Base-by-base conservation (phyloP, 495 filamentous ascomycete species). In the Hypoxylon trugodes region DNA sequence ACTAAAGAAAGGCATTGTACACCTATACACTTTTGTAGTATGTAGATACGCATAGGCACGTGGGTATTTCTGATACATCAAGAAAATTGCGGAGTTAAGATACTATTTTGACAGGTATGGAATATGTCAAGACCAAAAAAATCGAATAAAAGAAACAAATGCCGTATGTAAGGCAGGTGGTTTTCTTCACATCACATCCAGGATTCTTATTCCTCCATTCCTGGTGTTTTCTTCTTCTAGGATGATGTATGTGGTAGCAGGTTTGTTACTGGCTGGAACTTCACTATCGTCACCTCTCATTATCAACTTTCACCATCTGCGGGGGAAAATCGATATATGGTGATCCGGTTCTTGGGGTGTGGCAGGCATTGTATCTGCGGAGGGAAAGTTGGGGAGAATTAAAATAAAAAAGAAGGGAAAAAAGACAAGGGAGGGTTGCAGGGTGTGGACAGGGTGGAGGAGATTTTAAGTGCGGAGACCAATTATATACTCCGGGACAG, bases 401-500 rank as follows among this genome's bases (percentile, higher is more conserved):
- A 32, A 41, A 22, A 26, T 16, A 16, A 38, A 15, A 16, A 15
- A 15, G n/a, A 15, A 15, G 12, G 6, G 8, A 13, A 45, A 16
- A 25, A 53, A 1, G 36, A 15, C 28, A 28, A 12, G 15, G 16
- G 32, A 18, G 6, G 37, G 12, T 41, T 3, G 40, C 19, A 24
- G 22, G 24, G 42, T 16, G 15, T 25, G 6, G 3, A 4, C 10
- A 7, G 33, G 21, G 61, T 43, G 51, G 54, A 45, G 32, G 48
- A 51, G 12, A 15, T 61, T 58, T 32, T 30, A 41, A 40, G n/a
- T 60, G 63, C 63, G 63, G 63, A 66, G 56, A 66, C 63, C 63
- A 65, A 65, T 65, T 21, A 66, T 25, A 57, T 25, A 35, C 6
- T 13, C 22, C 8, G 12, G 12, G 12, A 15, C 41, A 26, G 41